A percentile compares a stretch with the other conserved stretches of the same genome.
Conservation (phyloP, 2,329 filamentous ascomycete genomes). For the Periconia macrospinosa region DNA sequence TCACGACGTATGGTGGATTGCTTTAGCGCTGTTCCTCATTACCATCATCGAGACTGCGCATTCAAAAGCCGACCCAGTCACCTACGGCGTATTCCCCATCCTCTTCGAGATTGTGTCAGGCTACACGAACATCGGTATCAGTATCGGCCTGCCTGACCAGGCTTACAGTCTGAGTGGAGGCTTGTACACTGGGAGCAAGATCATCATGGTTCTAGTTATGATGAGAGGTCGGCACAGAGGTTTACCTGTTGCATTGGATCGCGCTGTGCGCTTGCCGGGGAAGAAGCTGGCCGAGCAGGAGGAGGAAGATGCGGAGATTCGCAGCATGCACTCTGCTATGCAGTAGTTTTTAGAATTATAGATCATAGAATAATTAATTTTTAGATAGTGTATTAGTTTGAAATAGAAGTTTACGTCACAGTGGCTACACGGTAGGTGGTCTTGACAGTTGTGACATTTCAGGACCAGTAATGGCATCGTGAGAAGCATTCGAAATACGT, state of each 20-base stretch:
- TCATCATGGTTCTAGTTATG: slow-evolving; percentile 23
- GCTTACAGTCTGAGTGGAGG: slow-evolving; percentile 23
- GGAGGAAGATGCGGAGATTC: slow-evolving; percentile 23
- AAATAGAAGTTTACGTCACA: no score
- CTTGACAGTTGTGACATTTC: no score
- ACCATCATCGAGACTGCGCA: slow-evolving; percentile 25
- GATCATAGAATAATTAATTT: no score
- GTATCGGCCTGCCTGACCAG: slow-evolving; percentile 22
- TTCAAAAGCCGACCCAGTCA: slow-evolving; percentile 20
- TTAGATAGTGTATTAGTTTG: no score
- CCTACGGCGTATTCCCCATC: slow-evolving; percentile 24
- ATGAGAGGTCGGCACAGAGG: slow-evolving; percentile 22
- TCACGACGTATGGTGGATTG: slow-evolving; percentile 27
- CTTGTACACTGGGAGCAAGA: slow-evolving; percentile 23
- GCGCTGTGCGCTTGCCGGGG: slow-evolving; percentile 22
- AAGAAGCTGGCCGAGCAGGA: slow-evolving; percentile 21
- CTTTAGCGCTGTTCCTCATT: slow-evolving; percentile 24
- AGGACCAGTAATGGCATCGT: no score
- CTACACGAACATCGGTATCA: slow-evolving; percentile 25
- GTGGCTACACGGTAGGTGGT: no score
- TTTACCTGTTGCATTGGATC: slow-evolving; percentile 22
- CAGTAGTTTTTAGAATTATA: no score
- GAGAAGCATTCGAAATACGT: no score
- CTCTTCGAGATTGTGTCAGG: slow-evolving; percentile 25
- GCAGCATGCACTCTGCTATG: slow-evolving; percentile 10